phyloP scores from a whole-genome alignment of 495 filamentous ascomycete genomes.

The Podospora anserina region DNA sequence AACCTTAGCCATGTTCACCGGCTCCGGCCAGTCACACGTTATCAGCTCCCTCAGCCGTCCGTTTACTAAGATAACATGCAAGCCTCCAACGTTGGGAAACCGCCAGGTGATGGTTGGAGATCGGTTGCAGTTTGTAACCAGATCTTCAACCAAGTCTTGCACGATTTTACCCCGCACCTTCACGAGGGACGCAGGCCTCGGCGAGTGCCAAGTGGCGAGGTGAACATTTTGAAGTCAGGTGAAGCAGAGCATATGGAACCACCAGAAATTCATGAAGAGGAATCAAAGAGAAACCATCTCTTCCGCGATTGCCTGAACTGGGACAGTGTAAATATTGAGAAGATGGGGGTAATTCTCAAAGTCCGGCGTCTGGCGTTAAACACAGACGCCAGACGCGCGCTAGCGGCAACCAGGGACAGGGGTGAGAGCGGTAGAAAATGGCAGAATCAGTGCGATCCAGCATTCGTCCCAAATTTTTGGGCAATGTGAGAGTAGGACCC shows the following conservation, averaged over 20 bases:
- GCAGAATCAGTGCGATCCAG: slow-evolving; percentile 14
- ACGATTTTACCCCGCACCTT: not conserved
- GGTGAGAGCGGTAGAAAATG: slow-evolving; percentile 13
- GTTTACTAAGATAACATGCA: not conserved
- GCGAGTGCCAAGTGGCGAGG: not conserved
- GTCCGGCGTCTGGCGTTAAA: not conserved
- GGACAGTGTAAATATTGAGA: no score
- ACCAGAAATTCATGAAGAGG: not conserved
- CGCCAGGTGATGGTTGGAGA: not conserved
- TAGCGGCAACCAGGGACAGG: not conserved
- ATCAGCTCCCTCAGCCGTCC: not conserved
- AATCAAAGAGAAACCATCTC: not conserved
- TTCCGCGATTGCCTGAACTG: no score
- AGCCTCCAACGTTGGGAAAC: not conserved
- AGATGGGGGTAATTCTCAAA: not conserved
- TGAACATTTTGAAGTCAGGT: not conserved
- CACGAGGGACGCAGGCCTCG: not conserved
- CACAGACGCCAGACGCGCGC: not conserved
- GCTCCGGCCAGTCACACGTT: not conserved
- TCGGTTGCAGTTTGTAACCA: not conserved
- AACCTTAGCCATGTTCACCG: not conserved
- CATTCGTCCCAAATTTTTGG: slow-evolving; percentile 17
- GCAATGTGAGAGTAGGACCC: not conserved
- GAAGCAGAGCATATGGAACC: not conserved
- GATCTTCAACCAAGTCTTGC: not conserved